Base-by-base conservation (phyloP, 2,329 filamentous ascomycete species). In the Stachybotrys chlorohalonatus region DNA sequence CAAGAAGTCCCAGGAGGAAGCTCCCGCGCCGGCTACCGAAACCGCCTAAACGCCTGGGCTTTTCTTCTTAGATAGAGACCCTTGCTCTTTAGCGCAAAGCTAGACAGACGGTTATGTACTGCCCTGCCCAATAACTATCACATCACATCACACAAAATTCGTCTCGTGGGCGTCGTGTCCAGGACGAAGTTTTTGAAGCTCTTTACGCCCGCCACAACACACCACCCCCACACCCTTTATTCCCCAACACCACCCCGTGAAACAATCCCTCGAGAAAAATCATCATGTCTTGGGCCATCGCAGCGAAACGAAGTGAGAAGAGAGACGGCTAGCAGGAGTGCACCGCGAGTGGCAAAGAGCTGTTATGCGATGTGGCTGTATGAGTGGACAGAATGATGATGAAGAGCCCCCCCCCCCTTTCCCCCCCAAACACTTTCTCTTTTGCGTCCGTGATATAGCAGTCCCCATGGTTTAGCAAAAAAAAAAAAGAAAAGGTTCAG, bases 1-100 rank as follows among this genome's bases (percentile, higher is more conserved):
- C 77, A 77, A 75, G 62, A 77, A 81, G 71, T 65, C 60, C 15
- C 57, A 60, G 31, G 57, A 64, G 48, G 61, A 60, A 24, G 64
- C 49, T 54, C n/a, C 46, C 16, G 46, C 9, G 15, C 11, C 46
- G 15, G 46, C 47, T n/a, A 49, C 49, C 42, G 49, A 52, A 16
- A 16, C 51, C 30, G 49, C 63, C 17, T 52, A 52, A 32, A 9
- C 50, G 36, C 9, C 15, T 47, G n/a, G 24, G 24, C 24, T 4
- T 24, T 24, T 24, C 46, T 42, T 42, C 13, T 13, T 24, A 47
- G 46, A 47, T 24, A n/a, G 46, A 47, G 9, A 47, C 46, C 46
- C 9, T n/a, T n/a, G 46, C 9, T 24, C 24, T 47, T n/a, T 24
- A 47, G 46, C 36, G 13, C 36, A 13, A 13, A 42, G 46, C 46